Conservation (phyloP, 2,329 filamentous ascomycete genomes). For the Neofusicoccum umdonicola region DNA sequence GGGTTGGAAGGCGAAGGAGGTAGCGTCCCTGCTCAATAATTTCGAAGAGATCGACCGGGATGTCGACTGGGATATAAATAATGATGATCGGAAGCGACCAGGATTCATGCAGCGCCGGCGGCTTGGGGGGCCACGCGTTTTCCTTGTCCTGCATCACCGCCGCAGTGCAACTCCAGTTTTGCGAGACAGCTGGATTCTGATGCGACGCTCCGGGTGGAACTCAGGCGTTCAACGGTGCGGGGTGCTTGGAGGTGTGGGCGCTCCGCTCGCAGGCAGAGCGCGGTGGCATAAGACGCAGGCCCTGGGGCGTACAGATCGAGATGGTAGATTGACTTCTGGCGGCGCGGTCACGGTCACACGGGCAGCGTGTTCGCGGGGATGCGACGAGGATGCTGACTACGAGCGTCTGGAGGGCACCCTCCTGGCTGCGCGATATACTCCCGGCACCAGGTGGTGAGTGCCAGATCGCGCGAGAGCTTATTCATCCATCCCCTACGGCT, state of each 20-base stretch:
- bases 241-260: neutral
- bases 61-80: constrained; percentile 10
- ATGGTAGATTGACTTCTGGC: neutral
- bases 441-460: neutral
- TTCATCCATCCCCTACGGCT: constrained; percentile 7
- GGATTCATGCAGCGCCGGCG: constrained; percentile 10
- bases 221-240: constrained; percentile 3
- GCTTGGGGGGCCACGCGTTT: constrained; percentile 2
- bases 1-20: neutral
- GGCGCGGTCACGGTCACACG: neutral
- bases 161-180: constrained; percentile 12
- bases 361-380: neutral
- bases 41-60: constrained; percentile 10
- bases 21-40: constrained; percentile 13
- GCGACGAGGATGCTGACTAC: constrained; percentile 6
- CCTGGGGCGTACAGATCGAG: neutral
- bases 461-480: neutral
- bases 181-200: neutral
- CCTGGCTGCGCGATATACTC: neutral
- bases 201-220: neutral
- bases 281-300: neutral
- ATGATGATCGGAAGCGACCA: constrained; percentile 8
- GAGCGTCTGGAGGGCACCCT: neutral
- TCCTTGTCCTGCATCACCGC: constrained; percentile 9
- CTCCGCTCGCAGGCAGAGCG: neutral